phyloP scores from a whole-genome alignment of 2,329 filamentous ascomycete genomes.

The Alternaria sp. region DNA sequence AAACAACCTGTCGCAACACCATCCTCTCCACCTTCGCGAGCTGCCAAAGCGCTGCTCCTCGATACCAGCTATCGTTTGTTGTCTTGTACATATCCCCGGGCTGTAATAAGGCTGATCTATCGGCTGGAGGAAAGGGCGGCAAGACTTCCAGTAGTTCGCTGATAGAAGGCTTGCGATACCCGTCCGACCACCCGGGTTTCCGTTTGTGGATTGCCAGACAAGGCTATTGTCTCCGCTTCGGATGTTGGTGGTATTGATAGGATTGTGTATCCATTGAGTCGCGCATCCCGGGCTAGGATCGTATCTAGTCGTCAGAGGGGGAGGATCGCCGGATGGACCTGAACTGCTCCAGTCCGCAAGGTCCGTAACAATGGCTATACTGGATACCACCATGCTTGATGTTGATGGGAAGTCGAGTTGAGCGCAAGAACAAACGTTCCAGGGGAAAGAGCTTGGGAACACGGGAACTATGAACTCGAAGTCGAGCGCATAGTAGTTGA shows the following conservation, averaged over 20 bases:
- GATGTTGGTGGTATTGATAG: neutral
- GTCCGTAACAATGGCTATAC: neutral
- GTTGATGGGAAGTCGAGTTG: neutral
- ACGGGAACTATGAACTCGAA: neutral
- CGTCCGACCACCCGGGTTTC: neutral
- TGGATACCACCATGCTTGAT: neutral
- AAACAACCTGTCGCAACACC: neutral
- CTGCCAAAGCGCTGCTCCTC: neutral
- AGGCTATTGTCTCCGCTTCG: neutral
- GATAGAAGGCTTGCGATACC: neutral
- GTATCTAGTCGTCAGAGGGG: neutral
- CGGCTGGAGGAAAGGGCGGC: neutral
- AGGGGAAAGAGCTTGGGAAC: neutral
- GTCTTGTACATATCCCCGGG: neutral
- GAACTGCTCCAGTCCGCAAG: neutral
- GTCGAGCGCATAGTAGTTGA: neutral
- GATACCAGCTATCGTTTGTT: neutral
- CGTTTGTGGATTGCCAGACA: neutral
- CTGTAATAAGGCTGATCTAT: neutral
- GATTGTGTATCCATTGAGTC: neutral
- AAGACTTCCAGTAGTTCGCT: neutral
- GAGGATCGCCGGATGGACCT: neutral
- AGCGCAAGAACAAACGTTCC: neutral
- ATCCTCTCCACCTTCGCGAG: neutral
- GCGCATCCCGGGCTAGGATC: neutral